Conservation (phyloP, 192 early-diverging fungal genomes). For the Gaertneriomyces semiglobifer region DNA sequence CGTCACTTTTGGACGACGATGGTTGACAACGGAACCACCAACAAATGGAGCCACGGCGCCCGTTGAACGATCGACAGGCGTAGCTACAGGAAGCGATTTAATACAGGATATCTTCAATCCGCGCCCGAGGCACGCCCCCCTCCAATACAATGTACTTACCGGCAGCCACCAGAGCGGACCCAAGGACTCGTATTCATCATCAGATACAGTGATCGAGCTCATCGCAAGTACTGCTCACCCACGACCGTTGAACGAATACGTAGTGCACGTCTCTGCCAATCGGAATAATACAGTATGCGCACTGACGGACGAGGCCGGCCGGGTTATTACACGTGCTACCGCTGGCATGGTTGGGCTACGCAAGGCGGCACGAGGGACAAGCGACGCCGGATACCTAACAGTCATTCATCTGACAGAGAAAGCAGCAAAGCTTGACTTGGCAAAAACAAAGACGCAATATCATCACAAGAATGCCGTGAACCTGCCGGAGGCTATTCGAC, state of each 20-base stretch:
- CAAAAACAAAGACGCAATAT: slow-evolving; percentile 44
- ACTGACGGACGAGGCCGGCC: slow-evolving; percentile 67
- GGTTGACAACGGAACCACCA: too few relatives aligned
- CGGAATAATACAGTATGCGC: slow-evolving; percentile 89
- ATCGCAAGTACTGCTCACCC: too few relatives aligned
- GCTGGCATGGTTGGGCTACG: slow-evolving; percentile 83
- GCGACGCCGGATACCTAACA: slow-evolving; percentile 90
- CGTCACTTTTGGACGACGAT: too few relatives aligned
- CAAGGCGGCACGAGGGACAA: slow-evolving; percentile 82
- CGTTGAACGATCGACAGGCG: too few relatives aligned
- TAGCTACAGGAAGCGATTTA: too few relatives aligned
- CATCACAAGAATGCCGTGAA: slow-evolving; percentile 9
- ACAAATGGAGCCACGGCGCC: too few relatives aligned
- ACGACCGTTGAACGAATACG: slow-evolving; percentile 3
- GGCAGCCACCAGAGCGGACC: too few relatives aligned
- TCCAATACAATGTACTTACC: too few relatives aligned
- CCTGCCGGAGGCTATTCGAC: slow-evolving; percentile 49
- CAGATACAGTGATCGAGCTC: too few relatives aligned
- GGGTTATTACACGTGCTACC: slow-evolving; percentile 67
- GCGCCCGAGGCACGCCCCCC: too few relatives aligned
- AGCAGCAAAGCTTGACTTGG: slow-evolving; percentile 34
- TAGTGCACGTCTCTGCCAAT: slow-evolving; percentile 40
- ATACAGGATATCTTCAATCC: too few relatives aligned
- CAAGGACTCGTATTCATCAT: too few relatives aligned
- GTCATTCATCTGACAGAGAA: slow-evolving; percentile 66